Percentiles rank a stretch among this genome's conserved stretches.
phyloP scores from a whole-genome alignment of 202 grass and related monocot species.

The Schoenoplectus tabernaemontani region DNA sequence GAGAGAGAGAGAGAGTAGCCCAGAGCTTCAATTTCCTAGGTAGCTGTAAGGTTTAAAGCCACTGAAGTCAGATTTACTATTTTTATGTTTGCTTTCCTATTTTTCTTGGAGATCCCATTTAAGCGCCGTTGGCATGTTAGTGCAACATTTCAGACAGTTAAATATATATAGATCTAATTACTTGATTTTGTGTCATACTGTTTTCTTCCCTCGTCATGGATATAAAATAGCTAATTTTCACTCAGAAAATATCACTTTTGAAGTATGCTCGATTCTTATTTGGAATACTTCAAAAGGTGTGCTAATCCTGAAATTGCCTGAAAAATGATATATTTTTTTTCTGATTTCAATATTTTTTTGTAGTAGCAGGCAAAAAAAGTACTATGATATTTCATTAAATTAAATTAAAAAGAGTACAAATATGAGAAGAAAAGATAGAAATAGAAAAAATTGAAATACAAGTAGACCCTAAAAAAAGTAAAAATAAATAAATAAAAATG shows the following conservation, averaged over 20 bases:
- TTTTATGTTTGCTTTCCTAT: conserved; percentile 1
- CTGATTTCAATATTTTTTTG: neutral
- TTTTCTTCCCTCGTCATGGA: neutral
- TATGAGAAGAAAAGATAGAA: too few relatives aligned
- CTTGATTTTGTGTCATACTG: neutral
- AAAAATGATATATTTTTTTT: neutral
- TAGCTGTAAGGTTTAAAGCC: neutral
- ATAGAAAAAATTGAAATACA: too few relatives aligned
- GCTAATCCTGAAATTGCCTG: neutral
- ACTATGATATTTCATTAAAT: too few relatives aligned
- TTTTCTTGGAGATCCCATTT: conserved; percentile 1
- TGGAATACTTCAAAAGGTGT: neutral
- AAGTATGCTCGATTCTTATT: neutral
- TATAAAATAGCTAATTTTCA: neutral
- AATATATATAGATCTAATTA: neutral
- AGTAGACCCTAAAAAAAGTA: too few relatives aligned
- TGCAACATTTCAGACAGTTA: conserved; percentile 19
- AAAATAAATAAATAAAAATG: too few relatives aligned
- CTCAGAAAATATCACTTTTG: neutral
- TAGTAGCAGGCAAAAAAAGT: too few relatives aligned
- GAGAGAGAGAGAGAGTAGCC: neutral
- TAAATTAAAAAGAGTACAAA: too few relatives aligned
- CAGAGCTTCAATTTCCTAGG: conserved; percentile 1
- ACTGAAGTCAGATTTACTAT: conserved; percentile 9
- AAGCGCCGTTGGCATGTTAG: conserved; percentile 6